phyloP scores from a whole-genome alignment of 1,139 yeast genomes.

The Yamadazyma membranifaciens region DNA sequence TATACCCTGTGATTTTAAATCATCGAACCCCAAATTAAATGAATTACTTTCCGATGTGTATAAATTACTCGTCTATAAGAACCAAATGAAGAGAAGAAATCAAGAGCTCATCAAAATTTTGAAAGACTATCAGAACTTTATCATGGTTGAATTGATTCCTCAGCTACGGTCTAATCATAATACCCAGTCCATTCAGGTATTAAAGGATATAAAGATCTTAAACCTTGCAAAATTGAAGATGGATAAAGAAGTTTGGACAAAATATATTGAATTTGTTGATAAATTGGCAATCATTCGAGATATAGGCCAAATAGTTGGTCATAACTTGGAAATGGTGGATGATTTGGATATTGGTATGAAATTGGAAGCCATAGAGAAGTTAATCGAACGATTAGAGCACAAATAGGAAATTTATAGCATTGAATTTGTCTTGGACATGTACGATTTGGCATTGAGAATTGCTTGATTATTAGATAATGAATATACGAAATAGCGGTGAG shows the following conservation, averaged over 20 bases:
- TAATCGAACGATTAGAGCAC: conserved; percentile 1
- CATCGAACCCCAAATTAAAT: conserved; percentile 16
- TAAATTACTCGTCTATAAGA: conserved; percentile 22
- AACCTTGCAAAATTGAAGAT: conserved; percentile 14
- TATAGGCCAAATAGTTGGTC: conserved; percentile 12
- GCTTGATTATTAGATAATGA: too few relatives aligned
- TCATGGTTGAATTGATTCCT: conserved; percentile 29
- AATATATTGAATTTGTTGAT: conserved; percentile 16
- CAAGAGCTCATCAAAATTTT: conserved; percentile 22
- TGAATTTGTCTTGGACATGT: background rate
- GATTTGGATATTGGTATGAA: conserved; percentile 11
- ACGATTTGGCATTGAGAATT: background rate
- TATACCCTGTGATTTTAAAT: conserved; percentile 7
- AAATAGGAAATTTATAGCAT: too few relatives aligned
- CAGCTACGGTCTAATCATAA: conserved; percentile 23
- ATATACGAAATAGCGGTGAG: too few relatives aligned
- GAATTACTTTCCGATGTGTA: conserved; percentile 26
- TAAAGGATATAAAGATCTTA: conserved; percentile 11
- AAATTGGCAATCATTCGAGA: conserved; percentile 12
- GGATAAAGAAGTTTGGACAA: conserved; percentile 15
- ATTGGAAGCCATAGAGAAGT: conserved; percentile 9
- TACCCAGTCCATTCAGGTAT: background rate
- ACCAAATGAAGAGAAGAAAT: conserved; percentile 21
- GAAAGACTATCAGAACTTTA: conserved; percentile 28
- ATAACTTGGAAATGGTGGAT: conserved; percentile 10